Base-by-base conservation (phyloP, 371 early-diverging fungal genomes). In the Circinella minor region DNA sequence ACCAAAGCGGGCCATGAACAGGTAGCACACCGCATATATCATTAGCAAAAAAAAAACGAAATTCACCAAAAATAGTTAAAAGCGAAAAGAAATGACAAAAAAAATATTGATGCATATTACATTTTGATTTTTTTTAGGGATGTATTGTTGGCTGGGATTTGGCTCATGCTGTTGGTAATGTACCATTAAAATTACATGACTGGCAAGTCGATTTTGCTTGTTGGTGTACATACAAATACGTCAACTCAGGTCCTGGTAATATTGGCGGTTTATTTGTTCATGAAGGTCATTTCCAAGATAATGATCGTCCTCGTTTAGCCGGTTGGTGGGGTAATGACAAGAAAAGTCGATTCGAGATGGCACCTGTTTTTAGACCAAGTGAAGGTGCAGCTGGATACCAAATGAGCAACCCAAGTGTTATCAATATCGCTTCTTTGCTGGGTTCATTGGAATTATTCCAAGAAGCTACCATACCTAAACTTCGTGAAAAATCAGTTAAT, bases 141-240 rank as follows among this genome's bases (percentile, higher is more conserved):
- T 95, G 96, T 70, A 73, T 94, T 48, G 96, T 97, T 6, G 99
- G 98, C 3, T 97, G 92, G 86, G 98, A 99, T 82, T 85, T 99
- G 65, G 98, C 98, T 0, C 99, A 99, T 73, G 98, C 98, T 6
- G 96, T 89, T 5, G 99, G 99, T 36, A 99, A 99, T 81, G 92
- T 96, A 0, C 91, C 91, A 39, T 78, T 98, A 48, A 65, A 88
- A 36, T 80, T 99, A 67, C 96, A 98, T 80, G 96, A 96, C 69
- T 99, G 99, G 99, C 80, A 91, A 55, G 97, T 97, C 7, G 99
- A 99, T 72, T 98, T 98, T 86, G 99, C 98, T n/a, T 91, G 91
- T 69, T 98, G 98, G 98, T 98, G 98, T 83, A 90, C 96, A 3
- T 98, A 98, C 89, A 99, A 99, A 78, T 99, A 99, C 76, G 81